Base-by-base conservation (phyloP, 768 basidiomycete genomes). In the Leccinellum luteum region DNA sequence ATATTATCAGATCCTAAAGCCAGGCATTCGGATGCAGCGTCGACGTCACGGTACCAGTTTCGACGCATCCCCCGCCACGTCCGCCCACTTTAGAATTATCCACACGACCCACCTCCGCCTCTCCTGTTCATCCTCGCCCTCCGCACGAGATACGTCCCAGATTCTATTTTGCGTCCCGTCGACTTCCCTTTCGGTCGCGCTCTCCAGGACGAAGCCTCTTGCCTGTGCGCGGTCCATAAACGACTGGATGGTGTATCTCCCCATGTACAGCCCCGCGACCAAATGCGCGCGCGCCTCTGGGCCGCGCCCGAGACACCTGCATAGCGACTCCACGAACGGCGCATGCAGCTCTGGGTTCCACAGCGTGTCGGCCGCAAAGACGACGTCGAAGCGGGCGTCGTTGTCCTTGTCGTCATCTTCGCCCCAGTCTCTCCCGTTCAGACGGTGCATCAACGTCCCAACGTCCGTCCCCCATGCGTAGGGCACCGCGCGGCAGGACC, bases 181-280 rank as follows among this genome's bases (percentile, higher is more conserved):
- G 17, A 80, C 76, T 52, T 82, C 78, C 59, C 75, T 78, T 65
- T 90, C 89, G 17, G 63, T 50, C 7, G 77, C 72, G 32, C 68
- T 74, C 27, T 81, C 78, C 8, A 84, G 58, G 6, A 72, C 71
- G 41, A 90, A 76, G 4, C 79, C 84, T 52, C 65, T 72, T 8
- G 58, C 60, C 4, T 61, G 55, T 12, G 56, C 51, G 27, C 51
- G 19, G 19, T 71, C 64, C 43, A 90, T 64, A 69, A 90, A 90
- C 7, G 83, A 74, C 53, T 85, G 78, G 30, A 92, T 77, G 2
- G 87, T 85, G 64, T 89, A 90, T 50, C 86, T 75, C 3, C 89
- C 90, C 0, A 89, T 91, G 63, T 92, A 90, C 52, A 92, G 63
- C 0, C 89, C 89, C 3, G 86, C 86, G 8, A 91, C 79, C n/a